Evolutionary conservation across 306 rosid species (phyloP).

Genomic region (Castanea sativa): DNA sequence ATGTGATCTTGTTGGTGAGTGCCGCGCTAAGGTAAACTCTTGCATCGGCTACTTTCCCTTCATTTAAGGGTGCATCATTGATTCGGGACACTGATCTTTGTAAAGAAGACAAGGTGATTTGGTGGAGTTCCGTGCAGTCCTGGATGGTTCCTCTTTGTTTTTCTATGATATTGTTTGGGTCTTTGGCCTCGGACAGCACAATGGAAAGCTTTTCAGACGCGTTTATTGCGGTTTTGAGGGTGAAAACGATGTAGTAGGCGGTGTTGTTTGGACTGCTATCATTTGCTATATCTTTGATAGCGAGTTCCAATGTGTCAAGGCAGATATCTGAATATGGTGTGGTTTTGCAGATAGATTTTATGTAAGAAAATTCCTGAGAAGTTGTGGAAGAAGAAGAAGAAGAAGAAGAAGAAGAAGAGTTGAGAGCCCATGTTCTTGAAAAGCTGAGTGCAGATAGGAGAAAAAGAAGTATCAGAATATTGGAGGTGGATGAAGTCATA

Average conservation of each 20-base stretch:
- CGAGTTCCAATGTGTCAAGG: conserved; percentile 57
- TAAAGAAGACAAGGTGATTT: conserved; percentile 51
- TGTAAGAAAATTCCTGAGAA: conserved; percentile 31
- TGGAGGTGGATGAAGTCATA: conserved; percentile 42
- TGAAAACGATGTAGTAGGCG: conserved; percentile 43
- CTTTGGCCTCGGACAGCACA: conserved; percentile 34
- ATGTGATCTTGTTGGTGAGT: conserved; percentile 77
- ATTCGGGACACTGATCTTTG: conserved; percentile 48
- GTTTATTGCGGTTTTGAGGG: conserved; percentile 53
- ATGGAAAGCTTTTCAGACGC: conserved; percentile 58
- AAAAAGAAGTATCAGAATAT: conserved; percentile 25
- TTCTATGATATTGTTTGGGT: conserved; percentile 51
- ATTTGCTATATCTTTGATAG: conserved; percentile 33
- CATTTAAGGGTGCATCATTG: conserved; percentile 8
- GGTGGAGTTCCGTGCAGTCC: conserved; percentile 75
- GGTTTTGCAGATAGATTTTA: conserved; percentile 51
- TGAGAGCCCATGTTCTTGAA: conserved; percentile 17
- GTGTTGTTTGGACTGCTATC: conserved; percentile 56
- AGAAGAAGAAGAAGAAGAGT: conserved; percentile 31
- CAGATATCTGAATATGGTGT: conserved; percentile 54
- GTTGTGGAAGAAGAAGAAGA: conserved; percentile 21
- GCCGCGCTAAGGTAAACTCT: conserved; percentile 78
- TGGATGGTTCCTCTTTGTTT: conserved; percentile 62
- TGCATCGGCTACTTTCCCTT: conserved; percentile 41
- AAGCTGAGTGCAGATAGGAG: conserved; percentile 31